These are phyloP conservation scores for Coelastrella sp. DNA, from an alignment of 139 green algal species.

Conservation along the genomic window DNA sequence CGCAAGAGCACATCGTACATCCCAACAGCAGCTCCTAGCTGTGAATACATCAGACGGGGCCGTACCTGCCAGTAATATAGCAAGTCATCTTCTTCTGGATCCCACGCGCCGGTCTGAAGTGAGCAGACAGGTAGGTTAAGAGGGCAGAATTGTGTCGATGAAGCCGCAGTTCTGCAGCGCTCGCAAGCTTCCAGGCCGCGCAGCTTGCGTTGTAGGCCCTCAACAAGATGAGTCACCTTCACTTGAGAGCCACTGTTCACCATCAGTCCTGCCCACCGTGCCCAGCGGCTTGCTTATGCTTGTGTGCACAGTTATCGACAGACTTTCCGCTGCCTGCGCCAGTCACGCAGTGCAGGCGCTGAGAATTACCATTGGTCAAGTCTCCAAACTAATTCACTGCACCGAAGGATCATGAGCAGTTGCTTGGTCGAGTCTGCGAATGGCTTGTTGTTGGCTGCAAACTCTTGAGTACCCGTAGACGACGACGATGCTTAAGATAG, in stretches of 20 bases:
- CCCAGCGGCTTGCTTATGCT: constrained; percentile 1
- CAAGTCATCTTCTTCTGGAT: constrained; percentile 68
- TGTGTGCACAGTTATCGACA: background rate
- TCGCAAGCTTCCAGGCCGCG: background rate
- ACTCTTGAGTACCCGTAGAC: background rate
- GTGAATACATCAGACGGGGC: background rate
- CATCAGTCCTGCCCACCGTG: background rate
- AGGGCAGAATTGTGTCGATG: background rate
- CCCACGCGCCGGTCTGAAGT: constrained; percentile 68
- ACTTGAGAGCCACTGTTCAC: background rate
- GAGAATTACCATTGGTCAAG: background rate
- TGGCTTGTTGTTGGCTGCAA: constrained; percentile 6
- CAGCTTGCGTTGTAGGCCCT: background rate
- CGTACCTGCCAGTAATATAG: constrained; percentile 73
- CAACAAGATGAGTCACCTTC: background rate
- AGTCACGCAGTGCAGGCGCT: background rate
- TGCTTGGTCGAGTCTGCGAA: background rate
- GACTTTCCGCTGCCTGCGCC: background rate
- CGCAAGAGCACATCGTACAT: background rate
- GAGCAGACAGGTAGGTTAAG: background rate
- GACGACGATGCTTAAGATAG: background rate
- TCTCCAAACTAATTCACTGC: background rate
- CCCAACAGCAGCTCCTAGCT: background rate
- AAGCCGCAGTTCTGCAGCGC: background rate
- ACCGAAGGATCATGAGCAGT: background rate